A percentile compares a stretch with the other conserved stretches of the same genome.
Conservation (phyloP, 116 monocot species). For the Zostera marina region DNA sequence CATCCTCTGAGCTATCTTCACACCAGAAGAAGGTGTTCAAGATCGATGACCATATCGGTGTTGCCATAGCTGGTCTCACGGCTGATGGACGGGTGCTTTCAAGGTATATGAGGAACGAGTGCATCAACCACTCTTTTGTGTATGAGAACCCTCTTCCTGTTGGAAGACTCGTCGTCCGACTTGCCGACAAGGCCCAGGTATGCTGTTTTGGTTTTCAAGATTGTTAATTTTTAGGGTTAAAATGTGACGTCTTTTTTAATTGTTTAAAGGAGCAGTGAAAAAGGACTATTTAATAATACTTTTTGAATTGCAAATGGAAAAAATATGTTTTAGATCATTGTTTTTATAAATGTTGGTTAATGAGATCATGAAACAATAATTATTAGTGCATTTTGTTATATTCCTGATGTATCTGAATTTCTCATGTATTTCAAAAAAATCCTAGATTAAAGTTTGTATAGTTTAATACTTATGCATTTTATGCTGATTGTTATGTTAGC, state of each 20-base stretch:
- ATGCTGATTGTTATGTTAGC: too few relatives aligned
- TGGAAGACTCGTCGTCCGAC: constrained; percentile 56
- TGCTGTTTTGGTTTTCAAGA: background rate
- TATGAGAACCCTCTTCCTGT: constrained; percentile 89
- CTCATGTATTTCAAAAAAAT: too few relatives aligned
- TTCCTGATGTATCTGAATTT: too few relatives aligned
- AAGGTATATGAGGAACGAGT: constrained; percentile 75
- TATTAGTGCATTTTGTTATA: too few relatives aligned
- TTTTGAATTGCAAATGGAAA: too few relatives aligned
- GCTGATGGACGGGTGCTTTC: constrained; percentile 94
- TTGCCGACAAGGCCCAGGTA: constrained; percentile 99
- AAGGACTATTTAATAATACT: too few relatives aligned
- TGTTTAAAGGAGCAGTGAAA: background rate
- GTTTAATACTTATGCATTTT: too few relatives aligned
- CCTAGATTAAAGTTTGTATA: too few relatives aligned
- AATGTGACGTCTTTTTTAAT: background rate
- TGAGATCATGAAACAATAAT: too few relatives aligned
- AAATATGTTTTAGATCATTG: too few relatives aligned
- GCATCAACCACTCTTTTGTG: constrained; percentile 94
- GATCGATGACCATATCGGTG: constrained; percentile 85
- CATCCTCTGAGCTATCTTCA: constrained; percentile 84
- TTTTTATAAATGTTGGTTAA: too few relatives aligned
- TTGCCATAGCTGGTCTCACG: constrained; percentile 93
- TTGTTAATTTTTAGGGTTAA: background rate
- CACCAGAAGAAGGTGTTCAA: constrained; percentile 96